phyloP scores from a whole-genome alignment of 164 flowering plant species.

The Vitis rotundifolia region DNA sequence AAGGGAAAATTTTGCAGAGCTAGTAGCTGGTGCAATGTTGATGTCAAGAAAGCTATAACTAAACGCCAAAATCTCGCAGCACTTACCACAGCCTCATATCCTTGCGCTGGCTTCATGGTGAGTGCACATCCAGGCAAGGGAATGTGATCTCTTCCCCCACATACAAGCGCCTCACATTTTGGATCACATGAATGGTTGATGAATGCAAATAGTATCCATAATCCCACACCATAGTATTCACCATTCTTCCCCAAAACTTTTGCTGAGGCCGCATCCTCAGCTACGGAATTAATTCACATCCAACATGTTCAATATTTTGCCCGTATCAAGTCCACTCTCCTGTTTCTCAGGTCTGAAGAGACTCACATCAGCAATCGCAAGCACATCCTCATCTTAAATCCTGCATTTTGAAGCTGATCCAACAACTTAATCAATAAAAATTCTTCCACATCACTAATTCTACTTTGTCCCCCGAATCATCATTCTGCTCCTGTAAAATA shows the following conservation, averaged over 20 bases:
- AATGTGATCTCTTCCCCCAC: constrained; percentile 88
- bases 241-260: constrained; percentile 69
- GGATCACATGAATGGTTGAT: constrained; percentile 88
- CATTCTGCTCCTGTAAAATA: constrained; percentile 49
- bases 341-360: constrained; percentile 61
- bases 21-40: no score
- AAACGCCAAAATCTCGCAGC: constrained; percentile 40
- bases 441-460: constrained; percentile 92
- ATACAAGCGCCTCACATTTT: constrained; percentile 69
- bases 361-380: constrained; percentile 62
- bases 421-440: constrained; percentile 54
- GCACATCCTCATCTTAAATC: constrained; percentile 53
- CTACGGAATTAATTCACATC: constrained; percentile 74
- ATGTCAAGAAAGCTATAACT: no score
- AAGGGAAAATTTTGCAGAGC: no score
- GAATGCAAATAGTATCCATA: constrained; percentile 82
- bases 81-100: constrained; percentile 66
- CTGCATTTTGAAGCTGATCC: constrained; percentile 43
- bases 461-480: constrained; percentile 47
- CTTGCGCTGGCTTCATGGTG: constrained; percentile 45
- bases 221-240: constrained; percentile 70
- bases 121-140: constrained; percentile 69
- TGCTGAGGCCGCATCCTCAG: constrained; percentile 59
- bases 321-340: constrained; percentile 31
- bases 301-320: constrained; percentile 51